phyloP scores from a whole-genome alignment of 768 basidiomycete species.

The Suillus spraguei region DNA sequence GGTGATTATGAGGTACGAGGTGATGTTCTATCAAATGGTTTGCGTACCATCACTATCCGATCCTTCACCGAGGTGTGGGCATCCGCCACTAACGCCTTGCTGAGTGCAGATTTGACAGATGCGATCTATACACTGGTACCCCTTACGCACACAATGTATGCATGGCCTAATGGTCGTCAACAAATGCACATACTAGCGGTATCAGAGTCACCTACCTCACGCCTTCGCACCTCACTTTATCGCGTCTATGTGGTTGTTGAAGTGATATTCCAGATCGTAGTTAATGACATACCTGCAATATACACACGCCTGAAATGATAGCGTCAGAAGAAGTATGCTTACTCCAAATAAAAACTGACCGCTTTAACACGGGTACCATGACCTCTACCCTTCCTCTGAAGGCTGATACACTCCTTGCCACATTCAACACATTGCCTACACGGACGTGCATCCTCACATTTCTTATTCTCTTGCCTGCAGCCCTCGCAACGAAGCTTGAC shows the following conservation, averaged over 20 bases:
- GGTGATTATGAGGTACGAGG: conserved; percentile 16
- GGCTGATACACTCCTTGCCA: conserved; percentile 49
- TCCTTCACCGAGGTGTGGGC: conserved; percentile 40
- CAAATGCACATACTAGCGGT: conserved; percentile 11
- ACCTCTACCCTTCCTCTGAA: conserved; percentile 54
- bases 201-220: conserved; percentile 41
- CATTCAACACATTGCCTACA: conserved; percentile 53
- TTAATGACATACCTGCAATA: conserved; percentile 52
- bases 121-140: conserved; percentile 53
- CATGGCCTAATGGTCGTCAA: conserved; percentile 45
- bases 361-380: conserved; percentile 64
- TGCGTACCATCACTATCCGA: conserved; percentile 29
- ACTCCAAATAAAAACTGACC: conserved; percentile 38
- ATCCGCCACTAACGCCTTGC: conserved; percentile 48
- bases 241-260: conserved; percentile 43
- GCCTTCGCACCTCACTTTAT: conserved; percentile 66
- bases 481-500: conserved; percentile 62
- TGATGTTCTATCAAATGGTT: neutral
- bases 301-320: conserved; percentile 51
- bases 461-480: conserved; percentile 56
- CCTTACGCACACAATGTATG: conserved; percentile 49
- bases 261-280: conserved; percentile 16
- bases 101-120: conserved; percentile 46
- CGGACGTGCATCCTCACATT: conserved; percentile 61
- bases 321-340: conserved; percentile 11